These are phyloP conservation scores for Mucor mucedo DNA, from an alignment of 371 early-diverging fungal species.

Conservation along the genomic window DNA sequence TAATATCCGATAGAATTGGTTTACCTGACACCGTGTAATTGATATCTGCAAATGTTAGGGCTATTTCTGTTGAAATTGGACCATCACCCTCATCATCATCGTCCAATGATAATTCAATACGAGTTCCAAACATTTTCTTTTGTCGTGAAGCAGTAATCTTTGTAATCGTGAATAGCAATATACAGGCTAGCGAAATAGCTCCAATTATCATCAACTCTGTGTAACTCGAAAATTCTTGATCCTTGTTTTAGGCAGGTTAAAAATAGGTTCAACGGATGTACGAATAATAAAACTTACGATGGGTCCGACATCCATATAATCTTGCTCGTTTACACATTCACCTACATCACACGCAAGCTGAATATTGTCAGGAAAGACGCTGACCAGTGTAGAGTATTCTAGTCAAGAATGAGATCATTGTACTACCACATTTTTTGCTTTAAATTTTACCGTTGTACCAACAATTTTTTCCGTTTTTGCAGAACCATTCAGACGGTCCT, in stretches of 20 bases:
- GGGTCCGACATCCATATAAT: slow-evolving; percentile 43
- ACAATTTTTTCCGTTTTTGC: slow-evolving; percentile 57
- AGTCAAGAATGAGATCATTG: slow-evolving; percentile 14
- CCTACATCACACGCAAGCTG: slow-evolving; percentile 59
- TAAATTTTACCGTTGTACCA: slow-evolving; percentile 56
- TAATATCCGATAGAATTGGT: slow-evolving; percentile 62
- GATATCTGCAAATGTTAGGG: slow-evolving; percentile 47
- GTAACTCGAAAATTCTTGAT: slow-evolving; percentile 41
- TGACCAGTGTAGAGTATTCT: slow-evolving; percentile 60
- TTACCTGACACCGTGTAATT: slow-evolving; percentile 69
- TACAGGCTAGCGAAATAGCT: slow-evolving; percentile 36
- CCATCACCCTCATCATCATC: slow-evolving; percentile 20
- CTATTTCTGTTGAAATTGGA: slow-evolving; percentile 20
- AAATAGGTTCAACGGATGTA: neutral
- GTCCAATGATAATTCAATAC: slow-evolving; percentile 34
- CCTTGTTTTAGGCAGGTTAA: slow-evolving; percentile 16
- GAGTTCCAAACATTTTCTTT: slow-evolving; percentile 43
- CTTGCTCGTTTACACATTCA: slow-evolving; percentile 63
- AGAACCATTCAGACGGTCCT: slow-evolving; percentile 55
- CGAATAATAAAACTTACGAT: slow-evolving; percentile 29
- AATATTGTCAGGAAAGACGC: slow-evolving; percentile 64
- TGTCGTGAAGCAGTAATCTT: slow-evolving; percentile 42
- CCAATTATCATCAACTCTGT: slow-evolving; percentile 44
- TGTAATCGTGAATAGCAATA: slow-evolving; percentile 34
- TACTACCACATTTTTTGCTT: neutral